Percentiles rank a stretch among this genome's conserved stretches.
Conservation (phyloP, 306 rosid genomes). For the Clitoria ternatea region DNA sequence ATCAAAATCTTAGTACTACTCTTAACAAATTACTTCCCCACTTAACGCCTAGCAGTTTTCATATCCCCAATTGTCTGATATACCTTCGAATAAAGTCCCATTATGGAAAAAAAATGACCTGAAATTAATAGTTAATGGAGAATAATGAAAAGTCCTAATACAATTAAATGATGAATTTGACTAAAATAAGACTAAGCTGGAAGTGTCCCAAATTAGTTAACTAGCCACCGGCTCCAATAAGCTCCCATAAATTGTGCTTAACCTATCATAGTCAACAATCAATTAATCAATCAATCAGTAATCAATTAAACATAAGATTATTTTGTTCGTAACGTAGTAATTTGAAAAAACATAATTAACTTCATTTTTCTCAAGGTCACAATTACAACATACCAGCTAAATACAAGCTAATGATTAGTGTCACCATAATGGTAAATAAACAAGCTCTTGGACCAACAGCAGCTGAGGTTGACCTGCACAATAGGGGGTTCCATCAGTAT, state of each 20-base stretch:
- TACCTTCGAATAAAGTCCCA: neutral
- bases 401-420: conserved; percentile 40
- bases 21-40: neutral
- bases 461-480: conserved; percentile 72
- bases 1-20: neutral
- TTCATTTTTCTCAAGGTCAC: neutral
- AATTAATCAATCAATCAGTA: neutral
- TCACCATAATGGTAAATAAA: conserved; percentile 29
- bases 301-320: neutral
- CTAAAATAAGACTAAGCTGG: conserved; percentile 20
- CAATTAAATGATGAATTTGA: conserved; percentile 27
- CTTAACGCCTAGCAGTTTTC: neutral
- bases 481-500: conserved; percentile 19
- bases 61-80: neutral
- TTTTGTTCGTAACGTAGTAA: neutral
- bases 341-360: neutral
- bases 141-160: conserved; percentile 22
- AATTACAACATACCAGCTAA: conserved; percentile 44
- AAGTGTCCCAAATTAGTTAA: conserved; percentile 26
- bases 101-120: conserved; percentile 6
- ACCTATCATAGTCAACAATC: conserved; percentile 26
- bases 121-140: conserved; percentile 11
- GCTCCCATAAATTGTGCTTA: conserved; percentile 23
- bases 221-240: conserved; percentile 22
- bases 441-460: conserved; percentile 39